Evolutionary conservation across 2,329 filamentous ascomycete genomes (phyloP), one percentile per base, ranked within the genome.

Genomic region (Chaetomiaceae sp.): DNA sequence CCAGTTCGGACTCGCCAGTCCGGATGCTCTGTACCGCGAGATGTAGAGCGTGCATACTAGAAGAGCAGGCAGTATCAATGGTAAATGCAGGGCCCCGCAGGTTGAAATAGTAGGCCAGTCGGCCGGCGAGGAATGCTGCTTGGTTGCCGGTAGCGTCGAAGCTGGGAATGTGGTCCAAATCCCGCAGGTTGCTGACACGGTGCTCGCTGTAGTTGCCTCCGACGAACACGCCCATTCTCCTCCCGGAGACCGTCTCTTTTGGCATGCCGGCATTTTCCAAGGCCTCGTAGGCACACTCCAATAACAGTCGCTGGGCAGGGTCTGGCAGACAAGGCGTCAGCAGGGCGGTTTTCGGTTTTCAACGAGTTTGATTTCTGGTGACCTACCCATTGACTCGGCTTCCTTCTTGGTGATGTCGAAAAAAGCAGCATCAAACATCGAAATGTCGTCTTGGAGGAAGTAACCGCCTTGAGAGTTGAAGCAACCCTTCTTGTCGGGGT

Each of bases 391-490:
- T 0, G 64, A 58, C 47, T 66, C 60, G 36, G 68, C 69, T 45
- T 72, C 69, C 14, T 62, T 57, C 34, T 65, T 62, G 2, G 68
- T 68, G 16, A 72, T 69, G 30, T 69, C 65, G 60, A 69, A 71
- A 45, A 71, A 72, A 3, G 59, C 58, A 25, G 64, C 67, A 53
- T 71, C 64, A 51, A 67, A 68, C 42, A 60, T 51, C 8, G 60
- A 55, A 3, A 63, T 48, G 33, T 70, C 66, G 34, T 65, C 58
- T 4, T 58, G 56, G 25, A 71, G 58, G 25, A 71, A 67, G 50
- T 69, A 69, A 2, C 67, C 65, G 4, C 66, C 64, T 3, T 53
- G 44, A 4, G 63, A 59, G 52, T 70, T 70, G 56, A 69, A 59
- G 53, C 58, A 45, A 38, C 59, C 71, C 61, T 71, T 61, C 48